Conservation (phyloP, 164 flowering plant genomes). For the Piper longum region DNA sequence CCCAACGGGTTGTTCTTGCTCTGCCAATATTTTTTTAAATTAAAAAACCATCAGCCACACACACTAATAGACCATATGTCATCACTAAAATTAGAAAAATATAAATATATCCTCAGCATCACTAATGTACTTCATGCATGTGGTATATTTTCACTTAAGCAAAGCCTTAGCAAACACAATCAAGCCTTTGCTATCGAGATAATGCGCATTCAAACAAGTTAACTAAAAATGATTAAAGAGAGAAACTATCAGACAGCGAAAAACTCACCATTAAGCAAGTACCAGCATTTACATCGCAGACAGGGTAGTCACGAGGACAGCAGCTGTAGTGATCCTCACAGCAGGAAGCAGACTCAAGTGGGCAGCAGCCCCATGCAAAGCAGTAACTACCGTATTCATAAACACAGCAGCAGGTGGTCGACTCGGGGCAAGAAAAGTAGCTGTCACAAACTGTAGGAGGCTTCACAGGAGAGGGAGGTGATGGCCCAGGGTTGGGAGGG, state of each 20-base stretch:
- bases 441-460: constrained; percentile 56
- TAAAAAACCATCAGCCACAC: not conserved
- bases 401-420: constrained; percentile 74
- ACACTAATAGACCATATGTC: not conserved
- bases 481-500: constrained; percentile 89
- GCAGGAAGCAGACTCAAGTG: constrained; percentile 81
- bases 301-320: constrained; percentile 86
- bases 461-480: constrained; percentile 61
- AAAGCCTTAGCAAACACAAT: too few relatives aligned
- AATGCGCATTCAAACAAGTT: too few relatives aligned
- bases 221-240: not conserved
- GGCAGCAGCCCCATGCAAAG: constrained; percentile 94
- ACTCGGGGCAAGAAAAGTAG: constrained; percentile 46
- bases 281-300: constrained; percentile 55
- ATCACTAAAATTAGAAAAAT: constrained; percentile 1
- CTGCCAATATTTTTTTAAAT: constrained; percentile 23
- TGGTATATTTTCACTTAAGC: too few relatives aligned
- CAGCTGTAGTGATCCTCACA: constrained; percentile 78
- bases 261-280: constrained; percentile 48
- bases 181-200: too few relatives aligned
- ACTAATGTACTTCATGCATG: not conserved
- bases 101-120: not conserved
- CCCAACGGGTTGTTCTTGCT: constrained; percentile 67
- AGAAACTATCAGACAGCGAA: not conserved
- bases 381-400: constrained; percentile 32